Conservation (phyloP, 352 stramenopile genomes). For the Pythium brassicae region DNA sequence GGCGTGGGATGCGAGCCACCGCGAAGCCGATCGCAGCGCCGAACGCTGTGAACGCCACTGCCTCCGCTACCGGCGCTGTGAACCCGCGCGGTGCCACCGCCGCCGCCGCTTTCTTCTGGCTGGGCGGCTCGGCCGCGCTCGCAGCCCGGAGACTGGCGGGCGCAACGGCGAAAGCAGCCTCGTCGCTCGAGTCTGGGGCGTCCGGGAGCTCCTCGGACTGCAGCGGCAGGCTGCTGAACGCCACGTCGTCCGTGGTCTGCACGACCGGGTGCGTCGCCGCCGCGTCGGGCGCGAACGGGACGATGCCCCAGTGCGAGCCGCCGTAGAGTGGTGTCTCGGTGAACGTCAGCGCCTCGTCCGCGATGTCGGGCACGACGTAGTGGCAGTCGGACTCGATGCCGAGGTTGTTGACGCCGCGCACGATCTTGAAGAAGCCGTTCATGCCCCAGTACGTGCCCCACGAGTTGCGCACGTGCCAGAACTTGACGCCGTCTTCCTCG, state of each 20-base stretch:
- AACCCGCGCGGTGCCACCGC: conserved; percentile 1
- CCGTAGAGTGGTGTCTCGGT: conserved; percentile 56
- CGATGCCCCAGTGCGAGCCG: conserved; percentile 52
- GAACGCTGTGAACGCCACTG: conserved; percentile 12
- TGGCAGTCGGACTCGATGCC: conserved; percentile 84
- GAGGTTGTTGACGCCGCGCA: conserved; percentile 90
- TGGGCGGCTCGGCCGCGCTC: background rate
- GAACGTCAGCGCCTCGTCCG: conserved; percentile 52
- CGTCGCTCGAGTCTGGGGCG: conserved; percentile 17
- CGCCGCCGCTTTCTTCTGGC: no score
- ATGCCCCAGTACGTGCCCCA: conserved; percentile 95
- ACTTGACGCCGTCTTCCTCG: conserved; percentile 87
- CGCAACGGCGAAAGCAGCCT: background rate
- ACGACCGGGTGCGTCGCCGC: conserved; percentile 85
- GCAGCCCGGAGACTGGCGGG: conserved; percentile 5
- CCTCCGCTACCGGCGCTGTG: conserved; percentile 6
- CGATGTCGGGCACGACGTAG: conserved; percentile 65
- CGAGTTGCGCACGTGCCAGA: conserved; percentile 97
- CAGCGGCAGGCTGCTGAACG: conserved; percentile 43
- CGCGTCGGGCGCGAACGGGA: conserved; percentile 46
- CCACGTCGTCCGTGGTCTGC: conserved; percentile 54
- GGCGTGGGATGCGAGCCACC: conserved; percentile 10
- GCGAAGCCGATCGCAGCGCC: conserved; percentile 11
- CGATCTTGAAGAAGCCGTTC: conserved; percentile 96
- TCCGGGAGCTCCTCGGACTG: conserved; percentile 39